phyloP scores from a whole-genome alignment of 2,329 filamentous ascomycete genomes.

The Aspergillus quadricinctus region DNA sequence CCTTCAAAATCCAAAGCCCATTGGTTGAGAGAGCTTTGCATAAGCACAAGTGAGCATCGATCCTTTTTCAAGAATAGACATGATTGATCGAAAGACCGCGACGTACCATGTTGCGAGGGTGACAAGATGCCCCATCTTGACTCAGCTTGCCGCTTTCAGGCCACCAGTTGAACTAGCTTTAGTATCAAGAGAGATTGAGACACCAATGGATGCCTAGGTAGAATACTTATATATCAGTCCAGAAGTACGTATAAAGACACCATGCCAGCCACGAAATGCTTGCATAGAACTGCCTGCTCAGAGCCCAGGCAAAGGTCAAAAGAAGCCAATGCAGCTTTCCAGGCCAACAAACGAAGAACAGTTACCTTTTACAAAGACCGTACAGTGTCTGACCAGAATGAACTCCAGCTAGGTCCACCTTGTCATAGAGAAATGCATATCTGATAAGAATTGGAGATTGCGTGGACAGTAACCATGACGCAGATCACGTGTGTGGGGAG shows the following conservation, averaged over 20 bases:
- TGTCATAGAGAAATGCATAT: background rate
- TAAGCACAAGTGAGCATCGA: constrained; percentile 9
- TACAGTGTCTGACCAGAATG: background rate
- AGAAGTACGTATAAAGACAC: background rate
- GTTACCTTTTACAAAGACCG: background rate
- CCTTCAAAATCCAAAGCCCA: constrained; percentile 60
- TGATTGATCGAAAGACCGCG: background rate
- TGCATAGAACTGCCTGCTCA: background rate
- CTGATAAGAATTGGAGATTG: constrained; percentile 11
- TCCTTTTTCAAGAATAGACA: background rate
- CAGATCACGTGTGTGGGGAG: constrained; percentile 26
- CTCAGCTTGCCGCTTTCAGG: background rate
- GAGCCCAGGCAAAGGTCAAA: background rate
- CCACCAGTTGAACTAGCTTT: background rate
- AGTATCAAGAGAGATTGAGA: background rate
- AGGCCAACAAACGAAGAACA: background rate
- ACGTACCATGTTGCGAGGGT: constrained; percentile 44
- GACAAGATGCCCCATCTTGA: constrained; percentile 37
- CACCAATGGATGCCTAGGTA: background rate
- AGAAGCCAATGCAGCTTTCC: background rate
- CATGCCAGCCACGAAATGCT: background rate
- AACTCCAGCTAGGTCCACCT: background rate
- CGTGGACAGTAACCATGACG: constrained; percentile 11
- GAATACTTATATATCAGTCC: background rate
- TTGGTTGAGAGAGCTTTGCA: constrained; percentile 37